Conservation (phyloP, 345 rosid species). For the Rhodomyrtus tomentosa region DNA sequence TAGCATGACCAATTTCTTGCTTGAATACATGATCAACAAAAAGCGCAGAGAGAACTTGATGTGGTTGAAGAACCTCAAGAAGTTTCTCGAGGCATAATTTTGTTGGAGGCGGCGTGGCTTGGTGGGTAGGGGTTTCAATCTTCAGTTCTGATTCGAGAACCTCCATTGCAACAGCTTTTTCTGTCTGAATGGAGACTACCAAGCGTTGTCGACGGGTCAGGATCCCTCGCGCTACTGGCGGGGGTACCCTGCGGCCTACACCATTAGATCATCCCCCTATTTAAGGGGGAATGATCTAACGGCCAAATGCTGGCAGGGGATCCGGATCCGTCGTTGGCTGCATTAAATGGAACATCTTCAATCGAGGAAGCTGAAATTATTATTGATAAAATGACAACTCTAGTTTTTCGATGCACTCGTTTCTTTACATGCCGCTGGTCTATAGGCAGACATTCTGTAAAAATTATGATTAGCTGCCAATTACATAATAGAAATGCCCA, state of each 20-base stretch:
- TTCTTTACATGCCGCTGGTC: not conserved
- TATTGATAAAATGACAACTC: not conserved
- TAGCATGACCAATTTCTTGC: constrained; percentile 65
- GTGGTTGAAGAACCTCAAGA: too few relatives aligned
- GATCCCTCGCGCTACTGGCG: too few relatives aligned
- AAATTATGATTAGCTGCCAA: not conserved
- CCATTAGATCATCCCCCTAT: too few relatives aligned
- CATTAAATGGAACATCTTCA: not conserved
- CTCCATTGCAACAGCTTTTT: not conserved
- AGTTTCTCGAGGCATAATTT: too few relatives aligned
- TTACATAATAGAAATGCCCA: not conserved
- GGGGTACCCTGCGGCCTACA: too few relatives aligned
- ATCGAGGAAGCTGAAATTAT: not conserved
- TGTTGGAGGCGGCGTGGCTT: not conserved
- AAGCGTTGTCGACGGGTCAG: not conserved
- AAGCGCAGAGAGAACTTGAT: too few relatives aligned
- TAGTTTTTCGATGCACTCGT: not conserved
- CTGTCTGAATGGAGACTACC: not conserved
- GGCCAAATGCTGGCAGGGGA: too few relatives aligned
- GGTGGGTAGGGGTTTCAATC: not conserved
- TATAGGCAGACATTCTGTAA: not conserved
- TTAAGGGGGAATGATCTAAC: too few relatives aligned
- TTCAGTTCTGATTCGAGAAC: not conserved
- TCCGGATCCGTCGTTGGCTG: too few relatives aligned
- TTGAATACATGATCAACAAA: constrained; percentile 89